These are phyloP conservation scores for Prunus armeniaca DNA, from an alignment of 306 rosid species.

Conservation along the genomic window DNA sequence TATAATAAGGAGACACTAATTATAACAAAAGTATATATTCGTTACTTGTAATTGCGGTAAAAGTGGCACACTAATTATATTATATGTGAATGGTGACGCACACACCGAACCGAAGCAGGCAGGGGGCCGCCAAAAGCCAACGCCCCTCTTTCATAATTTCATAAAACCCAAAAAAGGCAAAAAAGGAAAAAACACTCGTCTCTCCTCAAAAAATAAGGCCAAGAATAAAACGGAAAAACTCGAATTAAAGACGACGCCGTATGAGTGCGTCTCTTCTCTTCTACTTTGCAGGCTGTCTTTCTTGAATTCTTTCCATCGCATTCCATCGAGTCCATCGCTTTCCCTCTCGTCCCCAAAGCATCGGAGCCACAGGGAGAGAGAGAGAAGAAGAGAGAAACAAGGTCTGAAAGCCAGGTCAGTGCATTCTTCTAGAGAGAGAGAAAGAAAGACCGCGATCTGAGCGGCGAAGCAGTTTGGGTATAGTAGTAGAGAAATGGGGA, in stretches of 20 bases:
- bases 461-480: slow-evolving; percentile 10
- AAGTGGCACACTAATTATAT: not conserved
- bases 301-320: not conserved
- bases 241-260: slow-evolving; percentile 3
- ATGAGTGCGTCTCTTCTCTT: not conserved
- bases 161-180: not conserved
- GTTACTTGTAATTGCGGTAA: slow-evolving; percentile 7
- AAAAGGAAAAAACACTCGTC: not conserved
- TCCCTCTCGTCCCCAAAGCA: slow-evolving; percentile 36
- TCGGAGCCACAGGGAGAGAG: slow-evolving; percentile 21
- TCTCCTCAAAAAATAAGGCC: not conserved
- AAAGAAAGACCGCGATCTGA: slow-evolving; percentile 24
- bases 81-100: slow-evolving; percentile 22
- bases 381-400: slow-evolving; percentile 32
- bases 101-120: slow-evolving; percentile 14
- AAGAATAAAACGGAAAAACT: not conserved
- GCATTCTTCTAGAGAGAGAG: not conserved
- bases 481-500: slow-evolving; percentile 51
- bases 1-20: not conserved
- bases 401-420: slow-evolving; percentile 41
- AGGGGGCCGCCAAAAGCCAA: slow-evolving; percentile 23
- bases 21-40: not conserved
- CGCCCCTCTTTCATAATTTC: not conserved
- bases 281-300: slow-evolving; percentile 12
- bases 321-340: slow-evolving; percentile 7